Evolutionary conservation across 2,329 filamentous ascomycete species (phyloP).

Genomic region (Aureobasidium zeae): DNA sequence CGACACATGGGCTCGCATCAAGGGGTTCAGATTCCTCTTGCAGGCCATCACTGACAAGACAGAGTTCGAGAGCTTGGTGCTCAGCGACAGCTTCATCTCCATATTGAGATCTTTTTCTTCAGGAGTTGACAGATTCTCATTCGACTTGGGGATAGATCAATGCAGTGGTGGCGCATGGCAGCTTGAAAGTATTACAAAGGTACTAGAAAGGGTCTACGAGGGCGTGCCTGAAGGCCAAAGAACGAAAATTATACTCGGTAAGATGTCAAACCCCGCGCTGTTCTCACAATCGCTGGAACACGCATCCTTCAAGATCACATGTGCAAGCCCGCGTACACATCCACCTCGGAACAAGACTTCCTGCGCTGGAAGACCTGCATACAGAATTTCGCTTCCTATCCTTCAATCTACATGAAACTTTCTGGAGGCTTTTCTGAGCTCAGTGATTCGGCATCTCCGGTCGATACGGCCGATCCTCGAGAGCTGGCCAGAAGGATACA

Average conservation of each 20-base stretch:
- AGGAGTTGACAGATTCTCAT: conserved; percentile 53
- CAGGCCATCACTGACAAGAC: conserved; percentile 43
- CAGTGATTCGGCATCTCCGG: conserved; percentile 33
- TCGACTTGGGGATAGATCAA: conserved; percentile 79
- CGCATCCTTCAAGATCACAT: too few relatives aligned
- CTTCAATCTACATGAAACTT: conserved; percentile 79
- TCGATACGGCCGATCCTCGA: conserved; percentile 35
- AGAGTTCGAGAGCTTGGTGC: conserved; percentile 29
- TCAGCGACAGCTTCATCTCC: conserved; percentile 27
- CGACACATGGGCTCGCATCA: conserved; percentile 55
- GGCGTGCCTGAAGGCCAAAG: conserved; percentile 50
- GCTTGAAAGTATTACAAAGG: conserved; percentile 29
- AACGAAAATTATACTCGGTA: conserved; percentile 62
- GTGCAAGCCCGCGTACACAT: conserved; percentile 74
- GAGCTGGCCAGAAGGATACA: conserved; percentile 55
- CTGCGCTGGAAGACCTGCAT: conserved; percentile 61
- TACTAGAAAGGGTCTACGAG: conserved; percentile 46
- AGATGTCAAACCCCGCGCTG: not conserved
- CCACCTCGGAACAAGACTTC: conserved; percentile 41
- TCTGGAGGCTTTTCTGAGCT: conserved; percentile 79
- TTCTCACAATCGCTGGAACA: too few relatives aligned
- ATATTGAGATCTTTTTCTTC: conserved; percentile 52
- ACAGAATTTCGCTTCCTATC: conserved; percentile 54
- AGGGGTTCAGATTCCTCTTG: conserved; percentile 73
- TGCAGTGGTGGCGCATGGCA: conserved; percentile 63